A percentile compares a stretch with the other conserved stretches of the same genome.
phyloP scores from a whole-genome alignment of 371 early-diverging fungal species.

The Mortierella sp. region DNA sequence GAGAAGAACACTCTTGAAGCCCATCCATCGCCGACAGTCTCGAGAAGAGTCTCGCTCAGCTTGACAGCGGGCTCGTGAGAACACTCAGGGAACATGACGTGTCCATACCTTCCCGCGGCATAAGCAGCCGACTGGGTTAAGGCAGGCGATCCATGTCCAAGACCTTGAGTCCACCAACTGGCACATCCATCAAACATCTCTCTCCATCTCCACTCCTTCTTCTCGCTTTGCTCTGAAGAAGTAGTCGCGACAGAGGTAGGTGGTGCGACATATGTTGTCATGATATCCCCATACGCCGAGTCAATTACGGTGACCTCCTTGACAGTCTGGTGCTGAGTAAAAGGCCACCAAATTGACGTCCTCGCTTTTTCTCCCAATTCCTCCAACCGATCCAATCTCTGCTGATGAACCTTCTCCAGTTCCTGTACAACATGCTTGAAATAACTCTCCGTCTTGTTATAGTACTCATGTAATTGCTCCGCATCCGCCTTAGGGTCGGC shows the following conservation, averaged over 20 bases:
- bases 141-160: constrained; percentile 82
- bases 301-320: constrained; percentile 83
- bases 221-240: not conserved
- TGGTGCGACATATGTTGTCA: constrained; percentile 64
- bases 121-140: constrained; percentile 76
- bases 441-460: constrained; percentile 64
- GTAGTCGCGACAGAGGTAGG: constrained; percentile 8
- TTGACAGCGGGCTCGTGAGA: constrained; percentile 80
- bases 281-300: constrained; percentile 81
- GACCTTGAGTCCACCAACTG: constrained; percentile 91
- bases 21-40: constrained; percentile 76
- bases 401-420: constrained; percentile 65
- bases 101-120: constrained; percentile 87
- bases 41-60: constrained; percentile 74
- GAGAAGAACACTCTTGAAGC: constrained; percentile 85
- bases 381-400: constrained; percentile 71
- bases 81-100: constrained; percentile 87
- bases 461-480: constrained; percentile 72
- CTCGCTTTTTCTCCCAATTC: constrained; percentile 70
- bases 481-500: constrained; percentile 64
- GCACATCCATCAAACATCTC: constrained; percentile 85
- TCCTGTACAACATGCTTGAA: constrained; percentile 64
- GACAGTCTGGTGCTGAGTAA: constrained; percentile 82
- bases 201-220: constrained; percentile 41
- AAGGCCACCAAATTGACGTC: constrained; percentile 87